Conservation (phyloP, 495 filamentous ascomycete species). For the Bombardia bombarda region DNA sequence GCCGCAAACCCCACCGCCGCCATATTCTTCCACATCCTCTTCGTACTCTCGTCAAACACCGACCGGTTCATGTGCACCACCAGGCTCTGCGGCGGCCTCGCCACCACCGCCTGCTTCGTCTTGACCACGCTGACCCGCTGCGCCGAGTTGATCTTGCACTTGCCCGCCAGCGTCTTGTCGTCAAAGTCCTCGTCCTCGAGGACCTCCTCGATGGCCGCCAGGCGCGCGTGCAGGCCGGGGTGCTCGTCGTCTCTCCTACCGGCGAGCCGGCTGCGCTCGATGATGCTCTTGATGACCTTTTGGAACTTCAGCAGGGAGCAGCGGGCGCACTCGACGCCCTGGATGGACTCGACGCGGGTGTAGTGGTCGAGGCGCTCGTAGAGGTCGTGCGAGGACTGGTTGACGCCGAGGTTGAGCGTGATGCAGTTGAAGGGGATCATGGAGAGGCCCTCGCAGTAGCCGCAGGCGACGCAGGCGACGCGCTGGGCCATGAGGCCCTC, state of each 20-base stretch:
- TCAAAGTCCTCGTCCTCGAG: constrained; percentile 73
- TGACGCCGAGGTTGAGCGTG: constrained; percentile 65
- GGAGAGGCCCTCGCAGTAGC: constrained; percentile 76
- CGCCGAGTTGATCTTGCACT: constrained; percentile 65
- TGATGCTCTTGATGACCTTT: constrained; percentile 27
- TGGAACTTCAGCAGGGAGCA: constrained; percentile 63
- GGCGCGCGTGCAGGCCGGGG: constrained; percentile 33
- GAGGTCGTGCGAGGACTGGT: constrained; percentile 50
- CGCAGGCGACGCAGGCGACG: constrained; percentile 80
- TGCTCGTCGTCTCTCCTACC: constrained; percentile 10
- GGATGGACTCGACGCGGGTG: constrained; percentile 74
- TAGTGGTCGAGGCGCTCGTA: constrained; percentile 76
- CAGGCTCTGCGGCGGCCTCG: constrained; percentile 68
- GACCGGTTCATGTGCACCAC: constrained; percentile 87
- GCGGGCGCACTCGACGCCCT: constrained; percentile 83
- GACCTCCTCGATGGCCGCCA: constrained; percentile 57
- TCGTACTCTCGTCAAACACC: constrained; percentile 75
- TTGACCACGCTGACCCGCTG: constrained; percentile 66
- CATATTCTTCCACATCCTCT: constrained; percentile 72
- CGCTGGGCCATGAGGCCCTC: constrained; percentile 85
- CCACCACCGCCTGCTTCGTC: constrained; percentile 79
- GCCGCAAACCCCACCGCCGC: constrained; percentile 69
- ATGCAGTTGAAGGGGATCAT: constrained; percentile 92
- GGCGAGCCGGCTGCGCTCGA: constrained; percentile 17
- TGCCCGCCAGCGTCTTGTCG: constrained; percentile 62